Conservation (phyloP, 2,329 filamentous ascomycete genomes). For the Trichoderma atrobrunneum region DNA sequence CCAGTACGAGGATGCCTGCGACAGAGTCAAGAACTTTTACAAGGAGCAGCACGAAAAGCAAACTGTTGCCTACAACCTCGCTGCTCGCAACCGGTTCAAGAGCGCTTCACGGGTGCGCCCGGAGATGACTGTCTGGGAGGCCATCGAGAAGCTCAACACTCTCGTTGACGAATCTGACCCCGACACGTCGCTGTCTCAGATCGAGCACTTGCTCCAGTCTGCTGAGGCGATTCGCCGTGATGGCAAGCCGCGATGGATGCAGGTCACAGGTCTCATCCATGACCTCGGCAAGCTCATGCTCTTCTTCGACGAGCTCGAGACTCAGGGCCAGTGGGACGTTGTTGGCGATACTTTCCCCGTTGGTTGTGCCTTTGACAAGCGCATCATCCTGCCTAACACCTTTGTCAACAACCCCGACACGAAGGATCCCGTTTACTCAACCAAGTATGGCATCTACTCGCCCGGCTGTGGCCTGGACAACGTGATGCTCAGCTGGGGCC, state of each 20-base stretch:
- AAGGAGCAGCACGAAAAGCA: conserved; percentile 68
- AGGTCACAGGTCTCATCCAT: conserved; percentile 73
- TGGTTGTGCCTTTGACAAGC: conserved; percentile 69
- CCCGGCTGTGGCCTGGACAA: conserved; percentile 80
- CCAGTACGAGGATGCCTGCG: conserved; percentile 78
- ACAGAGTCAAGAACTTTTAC: conserved; percentile 86
- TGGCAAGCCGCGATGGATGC: conserved; percentile 79
- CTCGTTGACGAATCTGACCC: conserved; percentile 90
- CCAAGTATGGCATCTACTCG: conserved; percentile 75
- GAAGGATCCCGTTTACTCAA: conserved; percentile 68
- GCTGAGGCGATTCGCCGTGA: conserved; percentile 87
- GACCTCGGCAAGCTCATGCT: conserved; percentile 77
- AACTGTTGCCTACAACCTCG: conserved; percentile 80
- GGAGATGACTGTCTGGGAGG: conserved; percentile 84
- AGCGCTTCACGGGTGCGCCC: conserved; percentile 59
- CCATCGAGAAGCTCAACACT: conserved; percentile 88
- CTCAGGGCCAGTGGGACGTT: conserved; percentile 89
- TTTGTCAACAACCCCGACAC: conserved; percentile 76
- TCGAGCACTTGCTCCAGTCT: conserved; percentile 83
- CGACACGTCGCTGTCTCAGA: conserved; percentile 82
- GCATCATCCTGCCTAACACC: conserved; percentile 77
- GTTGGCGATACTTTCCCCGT: conserved; percentile 84
- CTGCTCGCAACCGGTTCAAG: conserved; percentile 61
- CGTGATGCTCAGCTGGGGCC: conserved; percentile 86
- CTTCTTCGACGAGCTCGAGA: conserved; percentile 63